Evolutionary conservation across 331 rosid species (phyloP).

Genomic region (Quercus phellos): DNA sequence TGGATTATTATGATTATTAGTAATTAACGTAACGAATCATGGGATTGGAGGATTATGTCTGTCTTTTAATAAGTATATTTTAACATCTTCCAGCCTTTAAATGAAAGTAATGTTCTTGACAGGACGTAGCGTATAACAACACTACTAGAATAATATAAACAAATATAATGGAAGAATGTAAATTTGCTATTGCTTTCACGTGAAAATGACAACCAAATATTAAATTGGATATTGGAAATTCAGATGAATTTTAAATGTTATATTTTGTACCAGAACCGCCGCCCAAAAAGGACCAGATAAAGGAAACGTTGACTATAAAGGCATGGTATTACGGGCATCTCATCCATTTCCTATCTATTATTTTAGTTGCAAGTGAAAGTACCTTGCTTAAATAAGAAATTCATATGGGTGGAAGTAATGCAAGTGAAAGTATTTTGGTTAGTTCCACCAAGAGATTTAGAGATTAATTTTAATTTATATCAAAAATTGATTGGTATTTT

Average conservation of each 20-base stretch:
- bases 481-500: too few species aligned
- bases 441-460: too few species aligned
- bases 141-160: neutral
- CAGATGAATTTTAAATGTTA: neutral
- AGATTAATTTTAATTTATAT: too few species aligned
- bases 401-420: too few species aligned
- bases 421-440: too few species aligned
- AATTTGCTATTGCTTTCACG: neutral
- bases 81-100: neutral
- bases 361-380: neutral
- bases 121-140: neutral
- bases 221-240: neutral
- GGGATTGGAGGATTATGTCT: too few species aligned
- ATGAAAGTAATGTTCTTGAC: neutral
- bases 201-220: neutral
- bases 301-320: slow-evolving; percentile 11
- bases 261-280: neutral
- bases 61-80: too few species aligned
- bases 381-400: too few species aligned
- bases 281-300: slow-evolving; percentile 1
- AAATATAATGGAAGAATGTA: neutral
- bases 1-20: too few species aligned
- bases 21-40: too few species aligned
- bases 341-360: neutral
- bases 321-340: neutral